Percentiles rank a stretch among this genome's conserved stretches.
Conservation (phyloP, 208 protist genomes). For the Wallacemonas sp. region DNA sequence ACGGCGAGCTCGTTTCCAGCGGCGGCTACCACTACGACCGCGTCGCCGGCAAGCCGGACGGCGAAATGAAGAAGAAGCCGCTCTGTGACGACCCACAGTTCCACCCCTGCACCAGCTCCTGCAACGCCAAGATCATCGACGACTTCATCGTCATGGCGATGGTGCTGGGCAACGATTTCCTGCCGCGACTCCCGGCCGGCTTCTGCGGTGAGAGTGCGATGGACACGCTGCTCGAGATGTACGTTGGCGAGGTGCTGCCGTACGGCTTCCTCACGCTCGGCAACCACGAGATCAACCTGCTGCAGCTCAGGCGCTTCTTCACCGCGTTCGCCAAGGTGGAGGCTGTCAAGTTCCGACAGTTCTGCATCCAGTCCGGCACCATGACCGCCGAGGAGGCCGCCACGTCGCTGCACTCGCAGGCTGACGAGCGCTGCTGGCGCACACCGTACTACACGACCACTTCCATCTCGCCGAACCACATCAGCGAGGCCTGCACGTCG, state of each 20-base stretch:
- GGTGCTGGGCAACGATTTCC: slow-evolving; percentile 86
- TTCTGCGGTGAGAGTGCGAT: slow-evolving; percentile 81
- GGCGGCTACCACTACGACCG: slow-evolving; percentile 65
- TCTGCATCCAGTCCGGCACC: slow-evolving; percentile 26
- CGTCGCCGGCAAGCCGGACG: slow-evolving; percentile 12
- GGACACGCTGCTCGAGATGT: slow-evolving; percentile 79
- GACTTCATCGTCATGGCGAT: slow-evolving; percentile 82
- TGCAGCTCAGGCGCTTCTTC: slow-evolving; percentile 67
- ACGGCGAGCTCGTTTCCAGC: slow-evolving; percentile 30
- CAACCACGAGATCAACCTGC: slow-evolving; percentile 64
- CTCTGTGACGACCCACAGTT: slow-evolving; percentile 17
- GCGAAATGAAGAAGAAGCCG: neutral
- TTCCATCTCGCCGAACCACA: slow-evolving; percentile 31
- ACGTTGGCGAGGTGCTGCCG: slow-evolving; percentile 75
- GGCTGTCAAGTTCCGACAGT: slow-evolving; percentile 64
- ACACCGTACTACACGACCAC: slow-evolving; percentile 46
- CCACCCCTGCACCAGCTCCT: slow-evolving; percentile 55
- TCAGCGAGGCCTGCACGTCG: slow-evolving; percentile 56
- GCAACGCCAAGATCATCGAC: slow-evolving; percentile 83
- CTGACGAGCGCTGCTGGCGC: slow-evolving; percentile 53
- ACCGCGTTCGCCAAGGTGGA: slow-evolving; percentile 66
- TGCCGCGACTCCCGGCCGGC: slow-evolving; percentile 67
- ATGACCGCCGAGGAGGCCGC: slow-evolving; percentile 44
- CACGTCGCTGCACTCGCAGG: slow-evolving; percentile 29
- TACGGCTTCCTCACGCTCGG: slow-evolving; percentile 79